Evolutionary conservation across 192 early-diverging fungal species (phyloP), one percentile per base, ranked within the genome.

Genomic region (Funneliformis mosseae): DNA sequence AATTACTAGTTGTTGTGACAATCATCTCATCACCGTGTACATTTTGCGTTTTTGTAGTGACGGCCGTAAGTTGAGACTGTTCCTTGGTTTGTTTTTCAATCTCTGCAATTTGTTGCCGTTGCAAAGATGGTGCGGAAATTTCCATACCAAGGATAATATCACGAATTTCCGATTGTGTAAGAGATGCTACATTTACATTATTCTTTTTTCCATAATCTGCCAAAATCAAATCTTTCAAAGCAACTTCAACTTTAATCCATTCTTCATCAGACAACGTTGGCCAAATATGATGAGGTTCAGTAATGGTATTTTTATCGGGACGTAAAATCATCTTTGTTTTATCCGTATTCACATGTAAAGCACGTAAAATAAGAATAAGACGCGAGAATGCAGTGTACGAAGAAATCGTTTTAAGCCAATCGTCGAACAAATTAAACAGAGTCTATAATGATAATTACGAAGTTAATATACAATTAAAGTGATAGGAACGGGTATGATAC

Each of bases 71-170:
- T 82, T 98, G 97, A 55, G 94, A 93, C 82, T 96, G 95, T 78
- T 97, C 95, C 81, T 93, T 91, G 38, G 95, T 91, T 83, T 98
- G 95, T 91, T 98, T 98, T 83, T 98, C 97, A 83, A 98, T 97
- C 85, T 99, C 97, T 25, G 96, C 96, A 86, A 98, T 95, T 86
- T 98, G 95, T 86, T 98, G 97, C 46, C 98, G 91, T 88, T 97
- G 95, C 67, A 94, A 87, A 59, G 96, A 97, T 33, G 98, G 98
- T 69, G 98, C 98, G 39, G 95, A 93, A 81, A 99, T 99, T 84
- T 98, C 96, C 98, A 99, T 99, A 82, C 98, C 98, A 76, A 99
- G 89, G 78, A 99, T 98, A 70, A 99, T 96, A 86, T 99, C 98
- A 78, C 98, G 93, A 78, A 99, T 96, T 90, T 99, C 98, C 5